Base-by-base conservation (phyloP, 495 filamentous ascomycete species). In the Rhypophila decipiens region DNA sequence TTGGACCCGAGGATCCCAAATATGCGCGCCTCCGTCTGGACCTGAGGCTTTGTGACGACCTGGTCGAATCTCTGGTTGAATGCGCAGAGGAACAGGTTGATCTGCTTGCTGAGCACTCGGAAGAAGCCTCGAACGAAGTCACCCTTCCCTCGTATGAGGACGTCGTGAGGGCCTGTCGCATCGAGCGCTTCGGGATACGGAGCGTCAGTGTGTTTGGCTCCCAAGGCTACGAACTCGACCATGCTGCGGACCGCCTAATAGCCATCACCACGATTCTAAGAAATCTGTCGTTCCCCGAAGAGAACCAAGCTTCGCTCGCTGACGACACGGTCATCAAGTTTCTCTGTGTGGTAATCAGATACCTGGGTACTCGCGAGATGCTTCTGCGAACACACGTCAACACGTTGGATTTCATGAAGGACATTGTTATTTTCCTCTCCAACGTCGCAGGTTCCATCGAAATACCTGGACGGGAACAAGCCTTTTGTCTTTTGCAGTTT, bases 401-500 rank as follows among this genome's bases (percentile, higher is more conserved):
- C 65, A 91, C 86, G 4, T 65, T 95, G 58, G 91, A 98, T 63
- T 87, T 98, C 56, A 94, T 95, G 86, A 98, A 98, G 65, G 93
- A 98, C 65, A 73, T 90, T 12, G 80, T 97, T 47, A 85, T 84
- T 35, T 85, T 90, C 45, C 72, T 98, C 31, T 93, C 89, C 47
- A 96, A 98, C 60, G 74, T 91, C 45, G 78, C 89, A 15, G 80
- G 90, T 47, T 73, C 77, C 18, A 79, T 98, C 45, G 82, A 88
- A 56, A 69, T 98, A 23, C 86, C 93, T 13, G 85, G 84, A 21
- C 85, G 87, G 54, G 90, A 96, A 50, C 90, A 98, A 58, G 90
- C 91, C 0, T 70, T 86, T 37, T 87, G 84, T 61, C 72, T 97
- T 13, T 74, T 98, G 24, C 84, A 94, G 58, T 91, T 98, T 66